These are phyloP conservation scores for Pichia occidentalis DNA, from an alignment of 805 yeast genomes.

Conservation along the genomic window DNA sequence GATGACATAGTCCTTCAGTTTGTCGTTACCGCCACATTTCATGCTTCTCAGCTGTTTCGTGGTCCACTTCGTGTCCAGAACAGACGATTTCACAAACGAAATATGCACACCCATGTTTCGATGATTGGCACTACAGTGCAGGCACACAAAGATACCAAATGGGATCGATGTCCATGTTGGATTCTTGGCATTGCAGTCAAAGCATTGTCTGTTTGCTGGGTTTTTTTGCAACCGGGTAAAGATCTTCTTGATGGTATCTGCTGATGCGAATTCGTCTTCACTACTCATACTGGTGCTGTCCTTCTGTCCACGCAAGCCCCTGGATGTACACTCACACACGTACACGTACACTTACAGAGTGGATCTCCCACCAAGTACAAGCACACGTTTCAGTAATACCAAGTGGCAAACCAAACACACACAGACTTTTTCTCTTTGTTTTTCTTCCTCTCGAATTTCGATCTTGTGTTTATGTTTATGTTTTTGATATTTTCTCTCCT, in stretches of 20 bases:
- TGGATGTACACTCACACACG: too few species aligned
- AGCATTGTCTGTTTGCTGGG: conserved; percentile 75
- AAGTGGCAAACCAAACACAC: too few species aligned
- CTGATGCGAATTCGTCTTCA: conserved; percentile 44
- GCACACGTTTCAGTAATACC: too few species aligned
- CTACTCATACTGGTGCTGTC: too few species aligned
- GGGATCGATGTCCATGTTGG: conserved; percentile 99
- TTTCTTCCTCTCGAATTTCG: too few species aligned
- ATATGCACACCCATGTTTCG: conserved; percentile 95
- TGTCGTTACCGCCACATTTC: conserved; percentile 89
- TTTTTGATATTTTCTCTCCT: too few species aligned
- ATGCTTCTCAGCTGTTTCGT: conserved; percentile 83
- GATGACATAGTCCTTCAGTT: conserved; percentile 73
- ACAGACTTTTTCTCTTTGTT: too few species aligned
- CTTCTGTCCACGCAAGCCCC: too few species aligned
- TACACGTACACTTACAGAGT: too few species aligned
- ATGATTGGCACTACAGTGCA: conserved; percentile 93
- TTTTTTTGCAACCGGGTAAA: conserved; percentile 57
- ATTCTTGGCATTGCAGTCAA: conserved; percentile 89
- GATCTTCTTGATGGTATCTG: conserved; percentile 61
- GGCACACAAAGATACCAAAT: conserved; percentile 85
- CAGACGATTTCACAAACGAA: conserved; percentile 87
- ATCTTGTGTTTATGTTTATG: too few species aligned
- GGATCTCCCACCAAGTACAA: too few species aligned
- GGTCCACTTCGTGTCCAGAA: conserved; percentile 85